Evolutionary conservation across 2,329 filamentous ascomycete genomes (phyloP).

Genomic region (Didymella sp.): DNA sequence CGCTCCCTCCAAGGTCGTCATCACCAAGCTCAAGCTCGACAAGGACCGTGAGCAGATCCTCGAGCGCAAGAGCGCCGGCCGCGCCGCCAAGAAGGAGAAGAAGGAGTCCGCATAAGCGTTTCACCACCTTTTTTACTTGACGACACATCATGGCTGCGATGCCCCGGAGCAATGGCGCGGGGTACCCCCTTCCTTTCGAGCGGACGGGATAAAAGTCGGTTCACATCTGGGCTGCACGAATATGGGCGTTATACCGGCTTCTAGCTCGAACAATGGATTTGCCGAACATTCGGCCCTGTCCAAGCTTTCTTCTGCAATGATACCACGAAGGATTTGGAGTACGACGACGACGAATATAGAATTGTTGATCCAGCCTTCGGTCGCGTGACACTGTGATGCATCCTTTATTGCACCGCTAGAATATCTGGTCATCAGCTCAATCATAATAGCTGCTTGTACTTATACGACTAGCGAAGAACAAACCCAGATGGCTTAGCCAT

Average conservation of each 20-base stretch:
- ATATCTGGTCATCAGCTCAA: conserved; percentile 86
- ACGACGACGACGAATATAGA: conserved; percentile 33
- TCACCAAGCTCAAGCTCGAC: conserved; percentile 99
- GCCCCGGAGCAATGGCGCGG: conserved; percentile 43
- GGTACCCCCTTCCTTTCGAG: conserved; percentile 44
- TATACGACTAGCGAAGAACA: conserved; percentile 93
- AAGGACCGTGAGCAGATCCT: conserved; percentile 91
- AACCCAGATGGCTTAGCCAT: conserved; percentile 63
- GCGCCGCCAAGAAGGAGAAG: conserved; percentile 78
- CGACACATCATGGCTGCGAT: conserved; percentile 49
- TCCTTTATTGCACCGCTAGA: conserved; percentile 64
- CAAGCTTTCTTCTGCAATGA: conserved; percentile 43
- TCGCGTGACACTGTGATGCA: conserved; percentile 30
- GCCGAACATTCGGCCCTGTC: conserved; percentile 44
- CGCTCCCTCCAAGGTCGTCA: conserved; percentile 94
- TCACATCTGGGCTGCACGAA: conserved; percentile 47
- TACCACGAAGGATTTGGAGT: conserved; percentile 38
- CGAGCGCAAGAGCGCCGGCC: conserved; percentile 81
- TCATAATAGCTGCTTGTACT: conserved; percentile 75
- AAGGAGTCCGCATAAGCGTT: conserved; percentile 59
- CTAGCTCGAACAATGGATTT: conserved; percentile 49
- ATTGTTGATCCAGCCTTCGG: conserved; percentile 37
- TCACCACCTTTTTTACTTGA: conserved; percentile 42
- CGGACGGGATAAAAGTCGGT: conserved; percentile 51
- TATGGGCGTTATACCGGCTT: conserved; percentile 48